Base-by-base conservation (phyloP, 2,329 filamentous ascomycete species). In the Monascus ruber region DNA sequence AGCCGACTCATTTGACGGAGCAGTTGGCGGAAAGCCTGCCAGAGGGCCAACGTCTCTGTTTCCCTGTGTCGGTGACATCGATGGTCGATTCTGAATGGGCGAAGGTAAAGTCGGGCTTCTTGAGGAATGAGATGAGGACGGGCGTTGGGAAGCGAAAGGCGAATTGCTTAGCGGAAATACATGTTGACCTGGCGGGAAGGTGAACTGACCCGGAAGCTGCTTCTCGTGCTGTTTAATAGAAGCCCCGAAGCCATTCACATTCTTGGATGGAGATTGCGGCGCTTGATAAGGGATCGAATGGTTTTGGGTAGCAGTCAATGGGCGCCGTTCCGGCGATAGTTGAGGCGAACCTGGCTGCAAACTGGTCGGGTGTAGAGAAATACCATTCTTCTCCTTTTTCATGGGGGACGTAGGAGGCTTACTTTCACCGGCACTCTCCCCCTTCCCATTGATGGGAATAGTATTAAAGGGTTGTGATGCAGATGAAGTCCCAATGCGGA, bases 401-500 rank as follows among this genome's bases (percentile, higher is more conserved):
- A 50, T 47, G 24, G 58, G 49, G 4, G 56, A 51, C 10, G 47
- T 39, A 24, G 49, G 45, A 36, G 40, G 38, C 10, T 40, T 32
- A 28, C 45, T 42, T 9, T 47, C 36, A 31, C 47, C 48, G 24
- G 43, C 31, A 31, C 43, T 45, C 39, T 53, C 48, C 5, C 44
- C 43, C 41, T 56, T 51, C 29, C 44, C 49, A 26, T 39, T 45
- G 25, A 45, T 36, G 34, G 42, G 38, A 31, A 42, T 42, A 28
- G 39, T 37, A 27, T 50, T 45, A 10, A 57, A 52, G 9, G 60
- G 55, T 44, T 70, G 69, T 6, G 71, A 73, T 6, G 65, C 58
- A 10, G 72, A 71, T 17, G 17, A 17, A 24, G 67, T 62, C 27
- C 66, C 70, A 39, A 77, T 59, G 35, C 70, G 68, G 49, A 81